These are phyloP conservation scores for Lactarius quietus DNA, from an alignment of 768 basidiomycete species.

Conservation along the genomic window DNA sequence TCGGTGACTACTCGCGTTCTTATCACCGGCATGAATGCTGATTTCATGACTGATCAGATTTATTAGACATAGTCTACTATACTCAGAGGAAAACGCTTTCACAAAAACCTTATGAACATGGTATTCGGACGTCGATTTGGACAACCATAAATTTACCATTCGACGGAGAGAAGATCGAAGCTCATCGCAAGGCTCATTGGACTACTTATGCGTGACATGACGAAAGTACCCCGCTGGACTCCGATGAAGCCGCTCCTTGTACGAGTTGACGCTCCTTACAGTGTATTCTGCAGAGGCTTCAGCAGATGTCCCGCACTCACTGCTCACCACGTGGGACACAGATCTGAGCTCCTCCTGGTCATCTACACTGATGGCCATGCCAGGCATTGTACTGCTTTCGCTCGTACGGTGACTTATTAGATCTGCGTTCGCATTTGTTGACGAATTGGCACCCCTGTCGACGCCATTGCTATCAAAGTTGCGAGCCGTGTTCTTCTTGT, in stretches of 20 bases:
- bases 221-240: slow-evolving; percentile 18
- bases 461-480: not conserved
- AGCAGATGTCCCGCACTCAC: slow-evolving; percentile 16
- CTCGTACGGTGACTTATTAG: too few relatives aligned
- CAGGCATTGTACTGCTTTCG: not conserved
- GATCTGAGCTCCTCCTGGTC: not conserved
- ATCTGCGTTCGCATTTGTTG: not conserved
- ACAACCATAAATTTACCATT: too few relatives aligned
- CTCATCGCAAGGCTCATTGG: too few relatives aligned
- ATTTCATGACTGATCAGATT: too few relatives aligned
- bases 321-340: not conserved
- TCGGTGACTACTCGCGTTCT: too few relatives aligned
- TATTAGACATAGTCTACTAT: too few relatives aligned
- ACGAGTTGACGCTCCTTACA: slow-evolving; percentile 4
- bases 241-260: slow-evolving; percentile 15
- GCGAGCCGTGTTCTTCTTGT: not conserved
- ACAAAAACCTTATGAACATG: too few relatives aligned
- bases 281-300: slow-evolving; percentile 16
- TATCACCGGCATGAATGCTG: too few relatives aligned
- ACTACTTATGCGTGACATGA: not conserved
- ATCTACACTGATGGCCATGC: not conserved
- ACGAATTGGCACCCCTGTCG: not conserved
- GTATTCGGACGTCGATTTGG: too few relatives aligned
- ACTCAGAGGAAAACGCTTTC: too few relatives aligned
- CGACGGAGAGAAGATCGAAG: too few relatives aligned